Evolutionary conservation across 192 early-diverging fungal genomes (phyloP), one percentile per base, ranked within the genome.

Genomic region (Coemansia sp.): DNA sequence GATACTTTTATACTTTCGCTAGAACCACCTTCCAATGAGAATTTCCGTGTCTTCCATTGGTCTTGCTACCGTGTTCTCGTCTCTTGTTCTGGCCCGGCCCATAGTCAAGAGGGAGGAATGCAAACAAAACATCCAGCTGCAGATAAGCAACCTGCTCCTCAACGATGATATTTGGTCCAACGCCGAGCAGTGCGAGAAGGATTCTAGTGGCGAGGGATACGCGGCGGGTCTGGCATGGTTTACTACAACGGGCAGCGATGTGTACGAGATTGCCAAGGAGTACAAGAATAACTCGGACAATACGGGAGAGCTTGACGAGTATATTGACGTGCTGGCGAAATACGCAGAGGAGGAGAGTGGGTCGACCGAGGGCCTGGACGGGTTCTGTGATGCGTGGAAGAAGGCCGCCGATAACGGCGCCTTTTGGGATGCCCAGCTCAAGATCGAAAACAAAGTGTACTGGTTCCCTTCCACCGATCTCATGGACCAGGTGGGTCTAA

Each of bases 371-470:
- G 30, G 39, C 28, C 39, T 51, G 17, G 33, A 36, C 23, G 22
- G 20, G 5, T 42, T 34, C 13, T 51, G 49, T 13, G 10, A 38
- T 23, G 49, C 38, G 4, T 51, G 49, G 49, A 10, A 26, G 2
- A 34, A 32, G 16, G 39, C 38, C 6, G 3, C 21, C 20, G 14
- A 22, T 7, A 30, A 38, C 21, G 7, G 2, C 4, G 20, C 7
- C 6, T 51, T 51, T 42, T 26, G 17, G 1, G 9, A 26, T 0
- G 4, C 13, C 20, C 34, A 36, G 14, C 34, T n/a, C n/a, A 18
- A 36, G 14, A n/a, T 36, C 7, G 34, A 36, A 18, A 18, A 36
- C 34, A 36, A 36, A 18, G 18, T 36, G 34, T 36, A 36, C 18
- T n/a, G 34, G 5, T 17, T 17, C 14, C n/a, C 34, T 17, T n/a